Base-by-base conservation (phyloP, 352 stramenopile species). In the Pythium angustatum region DNA sequence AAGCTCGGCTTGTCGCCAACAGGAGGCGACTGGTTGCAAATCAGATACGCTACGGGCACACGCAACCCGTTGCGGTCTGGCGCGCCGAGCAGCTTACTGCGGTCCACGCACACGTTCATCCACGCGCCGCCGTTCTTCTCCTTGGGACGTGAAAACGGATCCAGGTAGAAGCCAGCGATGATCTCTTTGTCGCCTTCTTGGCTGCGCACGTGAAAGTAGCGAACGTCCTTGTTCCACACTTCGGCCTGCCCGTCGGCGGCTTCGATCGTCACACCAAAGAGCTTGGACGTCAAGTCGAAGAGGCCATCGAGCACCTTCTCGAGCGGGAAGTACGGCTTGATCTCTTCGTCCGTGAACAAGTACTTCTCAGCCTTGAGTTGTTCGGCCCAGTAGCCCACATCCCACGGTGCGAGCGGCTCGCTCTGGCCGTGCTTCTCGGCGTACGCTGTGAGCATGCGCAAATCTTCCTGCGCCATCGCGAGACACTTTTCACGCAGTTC, bases 91-190 rank as follows among this genome's bases (percentile, higher is more conserved):
- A 98, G 81, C 22, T 90, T 81, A 36, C 83, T 97, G 54, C 97
- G 97, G 27, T 97, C 96, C 43, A 99, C 83, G 58, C 96, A 99
- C 41, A 95, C 91, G 71, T 96, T 98, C 97, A 99, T 99, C 97
- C 97, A 99, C 14, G 97, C 97, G 34, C 97, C 97, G 34, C 96
- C 96, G 47, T 97, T 89, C 81, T 99, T 99, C 72, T 99, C 93
- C 58, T 91, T 94, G 6, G 97, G 97, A 7, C 97, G 90, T 36
- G 94, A 98, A 67, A 98, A 99, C 19, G 97, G 93, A 74, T 99
- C 97, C 44, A 99, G 72, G 69, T 90, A 99, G 74, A 99, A 99
- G 43, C 86, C 93, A 12, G 97, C 97, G 55, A 99, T 94, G 36
- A 97, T 73, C 21, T 88, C 69, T 41, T 87, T 89, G 17, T 85